Base-by-base conservation (phyloP, 225 moss, liverwort and hornwort genomes). In the Pseudisothecium myosuroides region DNA sequence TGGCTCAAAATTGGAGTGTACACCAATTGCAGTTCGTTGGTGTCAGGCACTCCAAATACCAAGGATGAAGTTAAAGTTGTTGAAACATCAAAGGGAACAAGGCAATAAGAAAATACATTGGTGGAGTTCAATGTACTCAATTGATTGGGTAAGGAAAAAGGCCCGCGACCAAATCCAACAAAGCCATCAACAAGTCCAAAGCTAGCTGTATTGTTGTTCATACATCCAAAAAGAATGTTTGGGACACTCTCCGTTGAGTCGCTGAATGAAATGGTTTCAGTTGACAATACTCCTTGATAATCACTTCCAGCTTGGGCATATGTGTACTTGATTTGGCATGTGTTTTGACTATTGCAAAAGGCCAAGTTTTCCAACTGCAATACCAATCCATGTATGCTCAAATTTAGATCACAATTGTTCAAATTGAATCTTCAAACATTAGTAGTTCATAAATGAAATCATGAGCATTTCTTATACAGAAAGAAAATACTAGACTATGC, bases 281-380 rank as follows among this genome's bases (percentile, higher is more conserved):
- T 73, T 28, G 73, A 73, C 73, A 73, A 29, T 45, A 17, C 1
- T 28, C 73, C 73, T 73, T 45, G 28, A 28, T 2, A 6, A 17
- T 28, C 45, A 45, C 73, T 73, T 45, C 73, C 45, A 3, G 1
- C 3, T 17, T 28, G 2, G 6, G 0, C 17, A 73, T 73, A 73
- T 6, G 28, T 3, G 17, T 45, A 45, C 17, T 45, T 2, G 17
- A 45, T 73, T 45, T 73, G 28, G 73, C 73, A 73, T 0, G 28
- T 45, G 73, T 17, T 28, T 28, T 45, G 45, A 29, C 16, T 73
- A 3, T 45, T 73, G 73, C 73, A 73, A 73, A 17, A 73, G 17
- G 29, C 29, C 1, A 0, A 0, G 28, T 11, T 0, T 6, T 6
- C 18, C 6, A 73, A 29, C 73, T 73, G 17, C 73, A 73, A 47